A percentile compares a stretch with the other conserved stretches of the same genome.
Conservation (phyloP, 2,329 filamentous ascomycete species). For the Aureobasidium musti region DNA sequence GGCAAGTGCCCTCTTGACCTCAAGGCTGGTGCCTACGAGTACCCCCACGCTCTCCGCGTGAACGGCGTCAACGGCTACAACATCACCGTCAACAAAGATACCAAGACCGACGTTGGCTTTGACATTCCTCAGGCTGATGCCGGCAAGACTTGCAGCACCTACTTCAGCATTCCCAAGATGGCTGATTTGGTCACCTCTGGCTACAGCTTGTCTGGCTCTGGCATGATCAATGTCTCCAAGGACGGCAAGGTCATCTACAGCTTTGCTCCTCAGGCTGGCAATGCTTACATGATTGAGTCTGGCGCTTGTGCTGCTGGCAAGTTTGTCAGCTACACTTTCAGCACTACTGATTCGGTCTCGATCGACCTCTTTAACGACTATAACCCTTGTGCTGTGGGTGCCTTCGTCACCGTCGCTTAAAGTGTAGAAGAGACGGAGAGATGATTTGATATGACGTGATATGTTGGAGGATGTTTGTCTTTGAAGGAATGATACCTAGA, state of each 20-base stretch:
- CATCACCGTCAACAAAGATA: background rate
- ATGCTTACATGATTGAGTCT: slow-evolving; percentile 12
- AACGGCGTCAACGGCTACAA: slow-evolving; percentile 30
- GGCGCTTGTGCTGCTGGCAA: slow-evolving; percentile 17
- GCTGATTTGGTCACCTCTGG: background rate
- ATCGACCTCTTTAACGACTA: slow-evolving; percentile 12
- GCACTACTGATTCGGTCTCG: background rate
- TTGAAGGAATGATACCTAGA: background rate
- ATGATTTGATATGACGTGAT: background rate
- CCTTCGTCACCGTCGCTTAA: slow-evolving; percentile 21
- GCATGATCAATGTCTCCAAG: slow-evolving; percentile 19
- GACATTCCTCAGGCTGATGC: slow-evolving; percentile 25
- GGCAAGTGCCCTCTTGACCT: slow-evolving; percentile 29
- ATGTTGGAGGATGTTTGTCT: background rate
- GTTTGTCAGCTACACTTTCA: slow-evolving; percentile 15
- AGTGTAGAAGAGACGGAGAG: background rate
- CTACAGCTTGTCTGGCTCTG: slow-evolving; percentile 20
- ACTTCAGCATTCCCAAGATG: slow-evolving; percentile 13
- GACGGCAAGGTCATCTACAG: background rate
- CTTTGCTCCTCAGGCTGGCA: slow-evolving; percentile 2
- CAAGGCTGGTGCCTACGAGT: slow-evolving; percentile 18
- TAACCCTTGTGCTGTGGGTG: slow-evolving; percentile 26
- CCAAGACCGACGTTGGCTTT: slow-evolving; percentile 25
- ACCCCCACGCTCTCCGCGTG: slow-evolving; percentile 25
- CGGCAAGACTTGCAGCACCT: slow-evolving; percentile 28